These are phyloP conservation scores for Marchantia paleacea DNA, from an alignment of 225 moss, liverwort and hornwort species.

Conservation along the genomic window DNA sequence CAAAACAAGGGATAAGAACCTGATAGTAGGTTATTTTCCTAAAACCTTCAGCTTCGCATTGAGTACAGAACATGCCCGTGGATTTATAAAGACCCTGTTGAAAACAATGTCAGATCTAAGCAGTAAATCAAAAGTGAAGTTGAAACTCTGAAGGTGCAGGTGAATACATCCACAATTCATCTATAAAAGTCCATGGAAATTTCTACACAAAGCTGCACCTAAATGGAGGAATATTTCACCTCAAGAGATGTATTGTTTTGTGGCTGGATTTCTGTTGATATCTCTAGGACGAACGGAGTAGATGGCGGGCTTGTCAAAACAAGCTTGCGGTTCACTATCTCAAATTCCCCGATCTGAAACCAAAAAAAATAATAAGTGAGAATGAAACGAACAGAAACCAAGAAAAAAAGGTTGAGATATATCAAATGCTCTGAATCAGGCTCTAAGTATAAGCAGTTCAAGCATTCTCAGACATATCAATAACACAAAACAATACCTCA, in stretches of 20 bases:
- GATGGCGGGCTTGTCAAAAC: slow-evolving; percentile 60
- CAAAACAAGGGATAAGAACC: slow-evolving; percentile 21
- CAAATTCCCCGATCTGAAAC: slow-evolving; percentile 46
- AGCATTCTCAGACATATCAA: neutral
- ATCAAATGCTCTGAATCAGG: neutral
- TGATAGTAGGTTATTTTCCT: slow-evolving; percentile 92
- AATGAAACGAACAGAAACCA: neutral
- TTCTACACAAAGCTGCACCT: neutral
- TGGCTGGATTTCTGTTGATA: slow-evolving; percentile 84
- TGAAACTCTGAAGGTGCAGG: neutral
- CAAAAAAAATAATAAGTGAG: neutral
- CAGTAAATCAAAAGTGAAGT: neutral
- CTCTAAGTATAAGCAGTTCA: neutral
- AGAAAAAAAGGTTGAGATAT: neutral
- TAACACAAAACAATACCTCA: slow-evolving; percentile 32
- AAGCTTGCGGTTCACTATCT: slow-evolving; percentile 52
- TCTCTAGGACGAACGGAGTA: slow-evolving; percentile 71
- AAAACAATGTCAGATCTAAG: neutral
- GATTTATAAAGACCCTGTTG: slow-evolving; percentile 78
- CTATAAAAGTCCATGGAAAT: neutral
- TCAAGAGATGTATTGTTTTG: slow-evolving; percentile 96
- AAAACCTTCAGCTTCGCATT: slow-evolving; percentile 98
- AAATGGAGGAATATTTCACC: slow-evolving; percentile 5
- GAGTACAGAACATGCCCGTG: slow-evolving; percentile 86
- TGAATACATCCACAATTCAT: neutral